Evolutionary conservation across 768 basidiomycete species (phyloP), one percentile per base, ranked within the genome.

Genomic region (Holtermannia corniformis): DNA sequence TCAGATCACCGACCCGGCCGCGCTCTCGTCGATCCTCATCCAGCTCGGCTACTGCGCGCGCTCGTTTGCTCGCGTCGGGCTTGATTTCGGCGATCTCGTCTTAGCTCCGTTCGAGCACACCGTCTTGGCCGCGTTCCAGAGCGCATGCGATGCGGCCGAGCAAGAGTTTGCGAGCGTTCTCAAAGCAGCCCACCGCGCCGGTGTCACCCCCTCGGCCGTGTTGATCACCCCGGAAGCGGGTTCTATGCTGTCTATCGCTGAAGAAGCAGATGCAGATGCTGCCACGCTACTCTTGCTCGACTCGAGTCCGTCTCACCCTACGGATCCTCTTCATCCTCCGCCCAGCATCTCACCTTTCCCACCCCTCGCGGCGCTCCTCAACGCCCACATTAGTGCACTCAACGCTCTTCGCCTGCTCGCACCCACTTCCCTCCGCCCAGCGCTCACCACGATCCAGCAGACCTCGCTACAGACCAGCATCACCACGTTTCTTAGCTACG

Each of bases 21-120:
- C 86, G 21, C 78, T 93, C 58, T 79, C 88, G 20, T 82, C 92
- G 28, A 78, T 91, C 41, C 81, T 95, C 53, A 93, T 91, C 0
- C 93, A 97, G 63, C 79, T 97, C 43, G 85, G 86, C 12, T 96
- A 97, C 72, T 95, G 92, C 68, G 83, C 90, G 5, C 81, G 83
- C 16, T 90, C 91, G 0, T 95, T 95, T 64, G 79, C 87, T 0
- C 82, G 91, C n/a, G 79, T 93, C 14, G 93, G 93, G 0, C 78
- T 93, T 62, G 92, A 95, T 67, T 97, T 99, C 71, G 80, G 83
- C 26, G 72, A 77, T 0, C 72, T 84, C 16, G 74, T 95, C 25
- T 78, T 78, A 2, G 77, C 78, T n/a, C 74, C 86, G 2, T 82
- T 91, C 67, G 77, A 78, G 37, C 71, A 75, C 43, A 84, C 86